Base-by-base conservation (phyloP, 2,329 filamentous ascomycete genomes). In the Fulvia fulva region DNA sequence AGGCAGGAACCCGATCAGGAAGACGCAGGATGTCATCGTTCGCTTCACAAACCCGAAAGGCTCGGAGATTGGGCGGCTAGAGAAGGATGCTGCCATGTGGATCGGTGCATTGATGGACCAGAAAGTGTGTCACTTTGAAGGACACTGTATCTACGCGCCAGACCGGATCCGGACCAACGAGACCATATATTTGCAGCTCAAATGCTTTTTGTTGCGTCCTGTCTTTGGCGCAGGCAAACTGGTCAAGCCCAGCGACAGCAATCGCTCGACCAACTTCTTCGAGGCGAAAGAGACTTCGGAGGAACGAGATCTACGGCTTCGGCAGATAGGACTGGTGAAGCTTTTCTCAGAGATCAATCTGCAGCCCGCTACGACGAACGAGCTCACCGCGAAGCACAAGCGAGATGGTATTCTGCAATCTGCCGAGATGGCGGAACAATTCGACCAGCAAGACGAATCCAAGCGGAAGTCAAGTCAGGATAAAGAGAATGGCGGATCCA, bases 81-180 rank as follows among this genome's bases (percentile, higher is more conserved):
- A 91, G 26, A 93, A 92, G 67, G 92, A 97, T 32, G 87, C 86
- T 5, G 91, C 94, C 3, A 85, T 86, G 59, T 99, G 94, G 92
- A 89, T 97, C 5, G 96, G 94, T 3, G 87, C 91, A 0, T 76
- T 99, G 65, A 85, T 97, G 53, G 94, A 99, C 69, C 91, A 97
- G 71, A 87, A 88, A 30, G 82, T 97, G 3, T 97, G 92, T 77
- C 83, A 78, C 22, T 96, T 99, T 61, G 89, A 96, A 65, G 94
- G 89, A 5, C 85, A 83, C 12, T 96, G 91, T 68, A 91, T 99
- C 1, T 97, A 89, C 73, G 90, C 90, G 0, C 92, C 92, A 0
- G 93, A 97, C 56, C 81, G 84, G 49, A 75, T 97, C 50, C 83
- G 90, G 51, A 94, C 92, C 8, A 96, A 96, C 68, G 94, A 99